Conservation (phyloP, 140 eudicot genomes). For the Cichorium intybus region DNA sequence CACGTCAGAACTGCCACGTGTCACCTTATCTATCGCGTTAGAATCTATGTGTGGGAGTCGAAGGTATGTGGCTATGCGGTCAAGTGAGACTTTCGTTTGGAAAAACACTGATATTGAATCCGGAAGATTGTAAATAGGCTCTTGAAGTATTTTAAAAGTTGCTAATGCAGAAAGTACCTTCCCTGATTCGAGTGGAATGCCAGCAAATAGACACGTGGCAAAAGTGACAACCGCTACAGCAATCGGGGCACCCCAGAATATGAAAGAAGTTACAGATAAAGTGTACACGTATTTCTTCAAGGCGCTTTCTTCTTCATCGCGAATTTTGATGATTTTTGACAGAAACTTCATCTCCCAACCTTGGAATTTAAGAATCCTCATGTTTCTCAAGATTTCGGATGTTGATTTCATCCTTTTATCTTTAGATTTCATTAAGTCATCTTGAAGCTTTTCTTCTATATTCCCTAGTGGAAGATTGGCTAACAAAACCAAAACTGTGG, state of each 20-base stretch:
- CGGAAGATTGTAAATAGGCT: slow-evolving; percentile 81
- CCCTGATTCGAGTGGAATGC: slow-evolving; percentile 90
- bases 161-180: slow-evolving; percentile 90
- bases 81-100: slow-evolving; percentile 95
- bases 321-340: slow-evolving; percentile 58
- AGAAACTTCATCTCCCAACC: slow-evolving; percentile 97
- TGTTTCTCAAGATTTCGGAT: slow-evolving; percentile 87
- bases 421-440: slow-evolving; percentile 66
- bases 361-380: slow-evolving; percentile 93
- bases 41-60: slow-evolving; percentile 61
- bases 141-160: slow-evolving; percentile 82
- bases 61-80: slow-evolving; percentile 74
- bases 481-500: slow-evolving; percentile 63
- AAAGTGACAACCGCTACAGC: slow-evolving; percentile 74
- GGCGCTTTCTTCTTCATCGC: slow-evolving; percentile 63
- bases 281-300: slow-evolving; percentile 64
- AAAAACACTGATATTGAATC: slow-evolving; percentile 74
- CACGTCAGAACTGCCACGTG: slow-evolving; percentile 36
- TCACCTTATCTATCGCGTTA: slow-evolving; percentile 54
- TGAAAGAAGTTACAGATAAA: slow-evolving; percentile 43
- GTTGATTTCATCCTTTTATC: slow-evolving; percentile 91
- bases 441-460: slow-evolving; percentile 62
- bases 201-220: slow-evolving; percentile 63
- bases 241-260: slow-evolving; percentile 89
- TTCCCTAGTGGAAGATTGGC: slow-evolving; percentile 70